Evolutionary conservation across 75 land plant genomes (phyloP).

Genomic region (Sequoiadendron giganteum): DNA sequence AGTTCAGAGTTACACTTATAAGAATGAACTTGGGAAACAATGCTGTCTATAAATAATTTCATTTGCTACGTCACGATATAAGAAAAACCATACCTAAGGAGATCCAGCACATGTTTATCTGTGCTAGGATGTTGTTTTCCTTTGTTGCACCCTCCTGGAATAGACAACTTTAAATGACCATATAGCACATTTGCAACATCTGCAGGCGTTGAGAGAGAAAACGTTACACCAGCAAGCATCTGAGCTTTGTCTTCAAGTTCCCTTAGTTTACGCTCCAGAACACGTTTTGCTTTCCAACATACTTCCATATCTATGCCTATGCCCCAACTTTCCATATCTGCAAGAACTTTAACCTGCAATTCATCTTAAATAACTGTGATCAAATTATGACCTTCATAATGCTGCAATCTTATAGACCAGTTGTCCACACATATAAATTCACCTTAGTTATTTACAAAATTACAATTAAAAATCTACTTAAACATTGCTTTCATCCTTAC

Average conservation of each 20-base stretch:
- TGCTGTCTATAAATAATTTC: background rate
- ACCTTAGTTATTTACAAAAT: background rate
- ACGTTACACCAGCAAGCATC: slow-evolving; percentile 73
- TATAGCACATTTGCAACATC: slow-evolving; percentile 93
- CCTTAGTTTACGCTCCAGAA: slow-evolving; percentile 68
- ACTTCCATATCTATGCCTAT: slow-evolving; percentile 88
- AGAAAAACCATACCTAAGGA: slow-evolving; percentile 49
- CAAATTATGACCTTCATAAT: background rate
- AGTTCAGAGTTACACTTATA: background rate
- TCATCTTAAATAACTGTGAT: background rate
- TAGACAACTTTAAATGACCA: slow-evolving; percentile 76
- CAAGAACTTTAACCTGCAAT: slow-evolving; percentile 79
- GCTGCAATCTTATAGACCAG: background rate
- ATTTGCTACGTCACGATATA: background rate
- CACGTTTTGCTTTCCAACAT: slow-evolving; percentile 60
- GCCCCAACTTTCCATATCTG: slow-evolving; percentile 86
- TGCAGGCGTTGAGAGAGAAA: slow-evolving; percentile 81
- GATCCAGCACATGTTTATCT: slow-evolving; percentile 84
- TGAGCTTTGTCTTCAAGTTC: slow-evolving; percentile 81
- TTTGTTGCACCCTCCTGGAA: slow-evolving; percentile 73
- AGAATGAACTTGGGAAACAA: background rate
- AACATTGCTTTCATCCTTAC: slow-evolving; percentile 31
- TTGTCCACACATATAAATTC: background rate
- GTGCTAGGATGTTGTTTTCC: slow-evolving; percentile 97
- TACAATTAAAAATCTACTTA: background rate